These are phyloP conservation scores for Ascochyta pisi DNA, from an alignment of 2,329 filamentous ascomycete species.

Conservation along the genomic window DNA sequence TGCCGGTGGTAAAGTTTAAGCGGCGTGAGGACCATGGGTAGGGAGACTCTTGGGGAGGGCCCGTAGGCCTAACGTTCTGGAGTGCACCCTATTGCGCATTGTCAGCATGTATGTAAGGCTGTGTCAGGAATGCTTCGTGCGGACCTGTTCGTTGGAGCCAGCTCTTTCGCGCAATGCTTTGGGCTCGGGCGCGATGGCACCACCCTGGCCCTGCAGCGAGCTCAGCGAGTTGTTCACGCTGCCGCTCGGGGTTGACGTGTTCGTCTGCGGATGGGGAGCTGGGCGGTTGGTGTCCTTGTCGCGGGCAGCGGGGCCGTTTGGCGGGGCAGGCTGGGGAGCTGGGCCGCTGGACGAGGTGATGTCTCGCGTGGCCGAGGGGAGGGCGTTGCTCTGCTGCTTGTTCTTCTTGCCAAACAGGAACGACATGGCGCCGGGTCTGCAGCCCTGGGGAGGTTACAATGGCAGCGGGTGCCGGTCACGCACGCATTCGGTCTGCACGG, in stretches of 20 bases:
- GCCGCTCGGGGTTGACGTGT: conserved; percentile 76
- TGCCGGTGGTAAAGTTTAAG: conserved; percentile 84
- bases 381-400: conserved; percentile 50
- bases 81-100: background rate
- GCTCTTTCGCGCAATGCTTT: conserved; percentile 64
- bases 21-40: conserved; percentile 96
- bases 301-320: conserved; percentile 40
- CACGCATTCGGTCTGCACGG: conserved; percentile 40
- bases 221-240: conserved; percentile 72
- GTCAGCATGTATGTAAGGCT: conserved; percentile 18
- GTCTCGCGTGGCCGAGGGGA: conserved; percentile 63
- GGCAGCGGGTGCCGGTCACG: conserved; percentile 33
- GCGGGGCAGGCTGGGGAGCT: conserved; percentile 51
- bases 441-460: conserved; percentile 27
- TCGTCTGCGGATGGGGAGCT: conserved; percentile 37
- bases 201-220: conserved; percentile 67
- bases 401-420: conserved; percentile 61
- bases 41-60: conserved; percentile 71
- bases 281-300: conserved; percentile 44
- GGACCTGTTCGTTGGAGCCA: conserved; percentile 63
- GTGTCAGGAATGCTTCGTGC: conserved; percentile 7
- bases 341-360: conserved; percentile 63
- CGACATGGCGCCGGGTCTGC: conserved; percentile 52
- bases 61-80: conserved; percentile 45
- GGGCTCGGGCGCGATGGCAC: conserved; percentile 68